These are phyloP conservation scores for Candida coquimbonensis DNA, from an alignment of 805 yeast genomes.

Conservation along the genomic window DNA sequence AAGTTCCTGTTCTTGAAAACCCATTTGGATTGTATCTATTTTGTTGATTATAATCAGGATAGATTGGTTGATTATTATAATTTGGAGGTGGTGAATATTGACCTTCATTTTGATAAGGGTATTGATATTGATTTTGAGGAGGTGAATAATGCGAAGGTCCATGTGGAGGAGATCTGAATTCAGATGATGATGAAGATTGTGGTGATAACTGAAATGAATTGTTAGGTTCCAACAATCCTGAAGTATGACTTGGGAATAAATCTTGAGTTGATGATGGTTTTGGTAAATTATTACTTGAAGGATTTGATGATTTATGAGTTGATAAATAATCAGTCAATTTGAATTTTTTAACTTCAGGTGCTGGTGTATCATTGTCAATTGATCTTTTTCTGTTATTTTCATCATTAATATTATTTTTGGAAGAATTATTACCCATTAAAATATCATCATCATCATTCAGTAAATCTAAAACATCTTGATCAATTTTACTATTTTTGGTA, in stretches of 20 bases:
- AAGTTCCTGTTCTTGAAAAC: not conserved
- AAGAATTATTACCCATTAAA: not conserved
- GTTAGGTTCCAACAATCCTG: not conserved
- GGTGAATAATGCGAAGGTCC: not conserved
- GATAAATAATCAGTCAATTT: too few relatives aligned
- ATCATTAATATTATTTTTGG: too few relatives aligned
- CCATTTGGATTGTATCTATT: too few relatives aligned
- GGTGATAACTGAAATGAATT: not conserved
- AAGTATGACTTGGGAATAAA: not conserved
- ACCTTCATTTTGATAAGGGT: too few relatives aligned
- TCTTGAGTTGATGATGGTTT: not conserved
- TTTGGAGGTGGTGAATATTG: too few relatives aligned
- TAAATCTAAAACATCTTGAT: conserved; percentile 4
- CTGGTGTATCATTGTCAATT: not conserved
- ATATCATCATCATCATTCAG: conserved; percentile 1
- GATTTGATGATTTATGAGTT: too few relatives aligned
- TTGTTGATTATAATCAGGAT: too few relatives aligned
- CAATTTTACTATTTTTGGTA: not conserved
- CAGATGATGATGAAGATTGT: too few relatives aligned
- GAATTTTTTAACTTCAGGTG: not conserved
- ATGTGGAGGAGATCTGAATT: too few relatives aligned
- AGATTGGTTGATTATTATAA: too few relatives aligned
- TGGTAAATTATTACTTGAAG: not conserved
- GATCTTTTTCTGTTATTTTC: not conserved
- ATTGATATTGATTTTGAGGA: not conserved